phyloP scores from a whole-genome alignment of 225 moss, liverwort and hornwort genomes.

The Thuidium tamariscinum region DNA sequence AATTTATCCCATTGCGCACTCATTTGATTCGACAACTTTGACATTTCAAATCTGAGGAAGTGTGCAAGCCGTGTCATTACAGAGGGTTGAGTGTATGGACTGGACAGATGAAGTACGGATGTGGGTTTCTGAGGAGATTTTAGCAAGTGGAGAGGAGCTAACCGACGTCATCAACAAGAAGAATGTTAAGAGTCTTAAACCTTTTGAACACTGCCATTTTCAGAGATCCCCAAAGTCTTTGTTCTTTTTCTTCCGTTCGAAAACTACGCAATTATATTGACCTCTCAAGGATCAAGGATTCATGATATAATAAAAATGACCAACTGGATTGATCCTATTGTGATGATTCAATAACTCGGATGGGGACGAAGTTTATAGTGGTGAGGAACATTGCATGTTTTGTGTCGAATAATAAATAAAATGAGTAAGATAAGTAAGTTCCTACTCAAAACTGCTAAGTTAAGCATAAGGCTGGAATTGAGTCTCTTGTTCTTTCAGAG shows the following conservation, averaged over 20 bases:
- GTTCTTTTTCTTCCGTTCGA: background rate
- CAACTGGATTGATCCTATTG: background rate
- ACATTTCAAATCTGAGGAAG: background rate
- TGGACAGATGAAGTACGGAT: constrained; percentile 62
- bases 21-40: background rate
- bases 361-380: background rate
- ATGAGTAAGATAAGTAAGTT: background rate
- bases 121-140: constrained; percentile 63
- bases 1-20: background rate
- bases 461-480: background rate
- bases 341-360: background rate
- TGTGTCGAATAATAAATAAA: background rate
- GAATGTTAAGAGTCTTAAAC: constrained; percentile 19
- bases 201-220: background rate
- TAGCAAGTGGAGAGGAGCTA: constrained; percentile 46
- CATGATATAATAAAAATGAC: background rate
- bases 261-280: background rate
- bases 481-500: background rate
- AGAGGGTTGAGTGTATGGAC: background rate
- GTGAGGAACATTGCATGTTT: background rate
- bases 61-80: background rate
- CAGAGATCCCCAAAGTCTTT: background rate
- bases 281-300: background rate
- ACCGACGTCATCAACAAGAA: constrained; percentile 48
- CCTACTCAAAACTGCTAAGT: background rate